Evolutionary conservation across 176 grass and related monocot genomes (phyloP), one percentile per base, ranked within the genome.

Genomic region (Musa schizocarpa): DNA sequence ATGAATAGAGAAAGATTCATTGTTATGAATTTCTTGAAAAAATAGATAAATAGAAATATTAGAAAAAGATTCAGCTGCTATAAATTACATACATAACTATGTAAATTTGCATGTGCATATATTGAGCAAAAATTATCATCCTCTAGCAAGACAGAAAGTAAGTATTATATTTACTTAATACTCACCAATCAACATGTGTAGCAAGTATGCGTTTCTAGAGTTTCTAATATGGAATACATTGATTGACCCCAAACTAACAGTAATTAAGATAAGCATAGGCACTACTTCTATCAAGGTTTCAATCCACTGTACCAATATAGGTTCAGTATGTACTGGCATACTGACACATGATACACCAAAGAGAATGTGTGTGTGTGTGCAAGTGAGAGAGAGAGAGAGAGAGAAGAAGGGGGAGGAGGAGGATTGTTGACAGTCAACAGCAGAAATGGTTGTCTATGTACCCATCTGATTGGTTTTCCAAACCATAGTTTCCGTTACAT

Each of bases 1-100:
- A 73, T 65, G n/a, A 54, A 55, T 11, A 29, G 52, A 73, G 53
- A 69, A 65, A 74, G 75, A 4, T 13, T 77, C 49, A 56, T 61
- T 61, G 11, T 74, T 50, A 69, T 74, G 72, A 81, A 85, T 52
- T 13, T 74, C 24, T 82, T 83, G 11, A 82, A 78, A 51, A 81
- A 78, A 79, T 77, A 24, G 55, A 54, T n/a, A 61, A 5, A 1
- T 61, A n/a, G 16, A 61, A 61, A 17, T n/a, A 14, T 17, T 61
- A 61, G n/a, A 61, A 17, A 27, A 61, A 61, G 8, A 61, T 61
- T 17, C 57, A 61, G 57, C 57, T 61, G 5, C 1, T 61, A n/a
- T 14, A 16, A 17, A 17, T 17, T n/a, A 61, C 34, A 43, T 43
- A 43, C 34, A 43, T 43, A 43, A 9, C 19, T 61, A 14, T n/a